These are phyloP conservation scores for Panicum miliaceum DNA, from an alignment of 176 grass and related monocot genomes.

Conservation along the genomic window DNA sequence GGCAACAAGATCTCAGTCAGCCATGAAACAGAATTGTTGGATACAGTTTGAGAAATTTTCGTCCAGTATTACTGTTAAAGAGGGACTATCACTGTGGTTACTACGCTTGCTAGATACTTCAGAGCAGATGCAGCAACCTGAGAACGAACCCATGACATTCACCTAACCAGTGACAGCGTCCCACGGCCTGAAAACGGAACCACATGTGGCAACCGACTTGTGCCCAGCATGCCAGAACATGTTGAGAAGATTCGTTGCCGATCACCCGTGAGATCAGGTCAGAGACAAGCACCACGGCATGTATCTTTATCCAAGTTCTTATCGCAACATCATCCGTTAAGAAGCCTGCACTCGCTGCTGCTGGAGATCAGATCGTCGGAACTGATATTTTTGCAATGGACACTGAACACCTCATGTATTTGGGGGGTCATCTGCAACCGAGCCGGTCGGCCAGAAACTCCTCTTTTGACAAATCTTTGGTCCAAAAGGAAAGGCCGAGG, in stretches of 20 bases:
- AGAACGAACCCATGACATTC: too few relatives aligned
- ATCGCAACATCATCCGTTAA: conserved; percentile 24
- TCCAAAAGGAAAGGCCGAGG: background rate
- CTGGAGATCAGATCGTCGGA: background rate
- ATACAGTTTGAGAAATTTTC: background rate
- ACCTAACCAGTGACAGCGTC: background rate
- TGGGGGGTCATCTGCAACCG: background rate
- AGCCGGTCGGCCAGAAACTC: background rate
- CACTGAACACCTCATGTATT: background rate
- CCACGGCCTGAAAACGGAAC: background rate
- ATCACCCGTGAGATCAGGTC: background rate
- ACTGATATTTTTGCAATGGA: background rate
- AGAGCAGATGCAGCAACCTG: background rate
- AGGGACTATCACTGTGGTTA: background rate
- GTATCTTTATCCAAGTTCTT: background rate
- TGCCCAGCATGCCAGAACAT: background rate
- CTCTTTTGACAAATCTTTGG: background rate
- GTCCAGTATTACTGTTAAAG: background rate
- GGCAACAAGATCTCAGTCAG: background rate
- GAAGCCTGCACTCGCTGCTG: background rate
- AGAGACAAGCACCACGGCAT: background rate
- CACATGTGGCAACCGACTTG: background rate
- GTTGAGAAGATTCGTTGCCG: background rate
- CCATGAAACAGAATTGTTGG: background rate
- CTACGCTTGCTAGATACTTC: background rate